Evolutionary conservation across 2,329 filamentous ascomycete species (phyloP), one percentile per base, ranked within the genome.

Genomic region (Phialemonium atrogriseum): DNA sequence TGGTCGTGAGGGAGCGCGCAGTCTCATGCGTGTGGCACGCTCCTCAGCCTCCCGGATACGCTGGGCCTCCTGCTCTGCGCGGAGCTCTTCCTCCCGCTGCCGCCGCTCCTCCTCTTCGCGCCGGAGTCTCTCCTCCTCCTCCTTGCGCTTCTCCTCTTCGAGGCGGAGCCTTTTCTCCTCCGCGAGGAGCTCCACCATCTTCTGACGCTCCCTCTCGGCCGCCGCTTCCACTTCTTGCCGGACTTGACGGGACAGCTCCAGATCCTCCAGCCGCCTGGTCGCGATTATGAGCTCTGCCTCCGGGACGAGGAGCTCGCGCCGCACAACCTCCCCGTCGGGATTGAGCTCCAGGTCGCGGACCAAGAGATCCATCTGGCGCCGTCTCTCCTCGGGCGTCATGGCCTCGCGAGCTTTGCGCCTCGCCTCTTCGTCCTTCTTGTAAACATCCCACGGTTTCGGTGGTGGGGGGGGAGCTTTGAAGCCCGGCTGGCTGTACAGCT

Each of bases 1-100:
- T 3, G 40, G 36, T 2, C 39, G 41, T 10, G 21, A 23, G 4
- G 55, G 51, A 7, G 23, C 33, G 21, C 54, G 48, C 17, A 58
- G 34, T 1, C 51, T 50, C 3, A 42, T 32, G 15, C 37, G 38
- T 7, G 36, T 32, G 15, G 37, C 39, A 5, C 37, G 35, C 19
- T 44, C 36, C 8, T 37, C 44, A 10, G 33, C 39, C 18, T 41
- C 40, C 14, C 32, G 34, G 13, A 31, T 33, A 9, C 33, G 39
- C 23, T 39, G 44, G 22, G 42, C 46, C 27, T 44, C 42, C 32
- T 44, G 38, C 35, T 31, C 35, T 13, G 9, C 30, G 43, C 9
- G 35, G 3, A 22, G 23, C 32, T 46, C 43, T 12, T 44, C 42
- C 23, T 48, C 45, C 12, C 33, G 29, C 27, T 38, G 35, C 2